phyloP scores from a whole-genome alignment of 768 basidiomycete species.

The Amanita polypyramis region DNA sequence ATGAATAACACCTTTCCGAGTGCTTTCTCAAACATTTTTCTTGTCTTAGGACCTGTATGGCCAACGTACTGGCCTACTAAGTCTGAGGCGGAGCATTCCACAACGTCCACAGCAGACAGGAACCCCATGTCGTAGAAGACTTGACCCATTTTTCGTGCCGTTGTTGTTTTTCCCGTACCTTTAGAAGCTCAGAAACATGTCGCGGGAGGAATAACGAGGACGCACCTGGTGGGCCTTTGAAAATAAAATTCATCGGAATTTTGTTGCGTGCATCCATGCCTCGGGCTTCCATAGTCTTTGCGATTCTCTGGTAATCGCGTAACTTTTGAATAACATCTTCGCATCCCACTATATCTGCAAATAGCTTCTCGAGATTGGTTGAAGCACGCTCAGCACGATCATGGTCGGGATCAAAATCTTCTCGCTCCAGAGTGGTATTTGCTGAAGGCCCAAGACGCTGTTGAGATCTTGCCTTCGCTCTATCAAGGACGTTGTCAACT shows the following conservation, averaged over 20 bases:
- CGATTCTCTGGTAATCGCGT: slow-evolving; percentile 40
- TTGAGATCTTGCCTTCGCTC: slow-evolving; percentile 39
- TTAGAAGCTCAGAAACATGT: neutral
- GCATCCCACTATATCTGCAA: slow-evolving; percentile 54
- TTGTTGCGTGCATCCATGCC: slow-evolving; percentile 35
- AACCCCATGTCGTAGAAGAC: slow-evolving; percentile 59
- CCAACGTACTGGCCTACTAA: slow-evolving; percentile 62
- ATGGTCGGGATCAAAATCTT: slow-evolving; percentile 58
- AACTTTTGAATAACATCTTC: slow-evolving; percentile 42
- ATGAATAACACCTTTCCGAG: slow-evolving; percentile 61
- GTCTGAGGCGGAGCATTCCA: slow-evolving; percentile 62
- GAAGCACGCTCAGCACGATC: slow-evolving; percentile 38
- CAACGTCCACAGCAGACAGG: slow-evolving; percentile 33
- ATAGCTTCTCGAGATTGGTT: slow-evolving; percentile 41
- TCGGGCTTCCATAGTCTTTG: slow-evolving; percentile 27
- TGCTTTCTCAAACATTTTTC: slow-evolving; percentile 49
- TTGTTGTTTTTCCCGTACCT: slow-evolving; percentile 60
- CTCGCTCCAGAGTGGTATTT: slow-evolving; percentile 42
- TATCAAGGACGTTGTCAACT: slow-evolving; percentile 47
- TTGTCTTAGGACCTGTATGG: slow-evolving; percentile 61
- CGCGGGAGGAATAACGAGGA: neutral
- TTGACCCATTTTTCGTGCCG: slow-evolving; percentile 50
- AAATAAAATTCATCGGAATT: slow-evolving; percentile 59
- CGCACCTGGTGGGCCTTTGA: slow-evolving; percentile 65
- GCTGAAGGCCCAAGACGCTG: slow-evolving; percentile 20